Evolutionary conservation across 176 grass and related monocot genomes (phyloP).

Genomic region (Poa pratensis): DNA sequence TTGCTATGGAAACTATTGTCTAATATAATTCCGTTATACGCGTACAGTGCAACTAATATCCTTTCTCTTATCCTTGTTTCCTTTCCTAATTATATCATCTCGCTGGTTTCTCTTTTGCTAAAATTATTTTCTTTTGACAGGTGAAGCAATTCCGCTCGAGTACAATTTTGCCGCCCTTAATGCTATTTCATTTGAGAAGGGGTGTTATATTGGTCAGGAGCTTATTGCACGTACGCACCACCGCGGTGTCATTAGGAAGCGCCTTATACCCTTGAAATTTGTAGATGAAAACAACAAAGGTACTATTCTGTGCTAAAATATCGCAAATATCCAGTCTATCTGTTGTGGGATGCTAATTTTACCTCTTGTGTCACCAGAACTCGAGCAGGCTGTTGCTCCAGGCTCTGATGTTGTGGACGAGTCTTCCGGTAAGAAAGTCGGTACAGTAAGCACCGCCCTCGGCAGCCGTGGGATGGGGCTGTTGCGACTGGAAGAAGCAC

Average conservation of each 20-base stretch:
- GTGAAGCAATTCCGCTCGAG: constrained; percentile 89
- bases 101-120: neutral
- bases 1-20: neutral
- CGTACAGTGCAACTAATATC: no score
- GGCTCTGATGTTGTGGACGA: constrained; percentile 66
- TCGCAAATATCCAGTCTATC: neutral
- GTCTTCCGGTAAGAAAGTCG: constrained; percentile 68
- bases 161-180: constrained; percentile 83
- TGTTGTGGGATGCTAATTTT: neutral
- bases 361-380: constrained; percentile 47
- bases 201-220: constrained; percentile 96
- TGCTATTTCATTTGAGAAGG: constrained; percentile 97
- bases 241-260: constrained; percentile 87
- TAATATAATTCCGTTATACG: neutral
- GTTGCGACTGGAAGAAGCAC: constrained; percentile 60
- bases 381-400: constrained; percentile 53
- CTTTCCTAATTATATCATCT: neutral
- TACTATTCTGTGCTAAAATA: constrained; percentile 3
- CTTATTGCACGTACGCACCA: constrained; percentile 93
- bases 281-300: constrained; percentile 62
- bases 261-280: constrained; percentile 76
- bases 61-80: neutral
- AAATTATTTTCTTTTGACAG: constrained; percentile 41
- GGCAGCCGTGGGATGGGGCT: constrained; percentile 72
- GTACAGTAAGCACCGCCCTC: constrained; percentile 63